These are phyloP conservation scores for Termitomyces bulborhizus DNA, from an alignment of 768 basidiomycete species.

Conservation along the genomic window DNA sequence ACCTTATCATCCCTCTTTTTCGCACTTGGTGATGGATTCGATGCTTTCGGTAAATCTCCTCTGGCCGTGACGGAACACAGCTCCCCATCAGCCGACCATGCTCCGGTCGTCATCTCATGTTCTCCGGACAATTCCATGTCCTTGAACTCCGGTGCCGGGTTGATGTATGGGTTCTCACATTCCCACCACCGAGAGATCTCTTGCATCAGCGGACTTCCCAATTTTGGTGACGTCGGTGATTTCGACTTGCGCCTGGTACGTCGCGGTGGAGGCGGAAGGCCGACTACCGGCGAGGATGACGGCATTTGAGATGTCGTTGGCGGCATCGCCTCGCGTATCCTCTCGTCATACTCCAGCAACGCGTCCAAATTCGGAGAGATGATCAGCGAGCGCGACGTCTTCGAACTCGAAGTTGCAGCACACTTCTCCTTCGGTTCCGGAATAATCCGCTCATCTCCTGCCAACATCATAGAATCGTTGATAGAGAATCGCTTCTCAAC, in stretches of 20 bases:
- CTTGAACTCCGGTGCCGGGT: slow-evolving; percentile 30
- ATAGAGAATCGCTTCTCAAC: not conserved
- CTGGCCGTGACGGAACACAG: slow-evolving; percentile 1
- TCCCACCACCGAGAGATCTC: slow-evolving; percentile 4
- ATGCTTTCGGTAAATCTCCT: slow-evolving; percentile 1
- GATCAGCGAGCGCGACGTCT: slow-evolving; percentile 25
- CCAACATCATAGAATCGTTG: not conserved
- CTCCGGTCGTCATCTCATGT: slow-evolving; percentile 6
- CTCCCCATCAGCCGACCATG: slow-evolving; percentile 9
- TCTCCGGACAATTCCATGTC: slow-evolving; percentile 6
- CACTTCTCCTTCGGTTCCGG: not conserved
- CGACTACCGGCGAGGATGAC: slow-evolving; percentile 26
- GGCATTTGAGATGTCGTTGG: slow-evolving; percentile 3
- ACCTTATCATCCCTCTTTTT: slow-evolving; percentile 13
- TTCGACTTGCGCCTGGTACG: slow-evolving; percentile 14
- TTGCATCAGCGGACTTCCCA: slow-evolving; percentile 8
- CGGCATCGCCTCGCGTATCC: slow-evolving; percentile 24
- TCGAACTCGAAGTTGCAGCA: not conserved
- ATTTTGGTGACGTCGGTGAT: slow-evolving; percentile 13
- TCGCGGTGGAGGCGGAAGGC: slow-evolving; percentile 51
- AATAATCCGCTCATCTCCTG: not conserved
- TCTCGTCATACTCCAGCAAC: slow-evolving; percentile 51
- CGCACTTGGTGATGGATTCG: slow-evolving; percentile 7
- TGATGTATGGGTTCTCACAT: slow-evolving; percentile 37
- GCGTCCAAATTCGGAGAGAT: slow-evolving; percentile 60